Conservation (phyloP, 106 monocot genomes). For the Dendrobium huoshanense region DNA sequence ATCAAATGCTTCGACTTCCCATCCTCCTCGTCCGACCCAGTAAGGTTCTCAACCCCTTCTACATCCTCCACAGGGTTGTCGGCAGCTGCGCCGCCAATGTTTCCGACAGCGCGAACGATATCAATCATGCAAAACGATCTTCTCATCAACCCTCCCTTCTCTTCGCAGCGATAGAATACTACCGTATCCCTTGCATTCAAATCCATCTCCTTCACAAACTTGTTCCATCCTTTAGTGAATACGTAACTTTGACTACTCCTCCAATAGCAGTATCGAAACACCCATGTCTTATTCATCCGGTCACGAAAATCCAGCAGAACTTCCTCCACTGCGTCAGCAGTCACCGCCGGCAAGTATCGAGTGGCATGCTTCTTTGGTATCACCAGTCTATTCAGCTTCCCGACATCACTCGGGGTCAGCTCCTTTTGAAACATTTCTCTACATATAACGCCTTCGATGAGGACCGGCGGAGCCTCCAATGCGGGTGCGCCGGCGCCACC, state of each 20-base stretch:
- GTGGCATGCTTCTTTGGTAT: conserved; percentile 55
- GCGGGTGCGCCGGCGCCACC: no score
- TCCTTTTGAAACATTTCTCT: conserved; percentile 46
- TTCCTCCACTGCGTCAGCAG: conserved; percentile 17
- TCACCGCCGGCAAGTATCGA: conserved; percentile 32
- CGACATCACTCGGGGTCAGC: conserved; percentile 63
- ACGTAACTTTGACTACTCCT: conserved; percentile 74
- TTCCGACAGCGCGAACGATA: conserved; percentile 1
- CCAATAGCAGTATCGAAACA: conserved; percentile 63
- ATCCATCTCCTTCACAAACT: conserved; percentile 45
- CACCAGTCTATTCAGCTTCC: conserved; percentile 62
- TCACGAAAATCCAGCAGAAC: conserved; percentile 41
- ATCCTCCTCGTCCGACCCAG: conserved; percentile 5
- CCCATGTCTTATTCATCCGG: conserved; percentile 19
- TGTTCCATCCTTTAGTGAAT: conserved; percentile 68
- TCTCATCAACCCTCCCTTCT: conserved; percentile 6
- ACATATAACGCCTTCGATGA: neutral
- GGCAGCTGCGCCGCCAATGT: neutral
- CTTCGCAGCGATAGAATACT: conserved; percentile 32
- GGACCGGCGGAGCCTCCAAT: neutral
- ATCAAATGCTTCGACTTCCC: neutral
- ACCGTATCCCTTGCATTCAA: conserved; percentile 33
- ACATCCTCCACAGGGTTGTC: neutral
- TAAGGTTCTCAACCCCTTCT: neutral
- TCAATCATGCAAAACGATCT: conserved; percentile 32